These are phyloP conservation scores for Amoebophrya sp. DNA, from an alignment of 169 alveolate species.

Conservation along the genomic window DNA sequence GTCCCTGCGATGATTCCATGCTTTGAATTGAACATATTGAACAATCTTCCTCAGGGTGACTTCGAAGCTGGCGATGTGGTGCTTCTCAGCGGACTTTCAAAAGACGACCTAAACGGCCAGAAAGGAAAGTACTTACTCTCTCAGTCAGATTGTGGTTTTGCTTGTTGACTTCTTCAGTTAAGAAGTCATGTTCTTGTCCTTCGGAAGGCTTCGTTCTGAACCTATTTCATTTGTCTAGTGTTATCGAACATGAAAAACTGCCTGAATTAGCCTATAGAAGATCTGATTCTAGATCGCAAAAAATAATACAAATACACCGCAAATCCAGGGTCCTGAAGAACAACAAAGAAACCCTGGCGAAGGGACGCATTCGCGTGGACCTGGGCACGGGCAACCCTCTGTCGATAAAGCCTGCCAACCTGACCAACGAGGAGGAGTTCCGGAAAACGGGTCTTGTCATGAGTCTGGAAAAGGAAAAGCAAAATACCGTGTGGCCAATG, in stretches of 20 bases:
- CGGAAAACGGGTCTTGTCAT: not conserved
- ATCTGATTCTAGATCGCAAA: too few relatives aligned
- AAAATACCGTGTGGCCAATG: not conserved
- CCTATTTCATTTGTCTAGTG: too few relatives aligned
- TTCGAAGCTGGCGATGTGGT: not conserved
- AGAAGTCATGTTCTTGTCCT: too few relatives aligned
- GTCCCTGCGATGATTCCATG: too few relatives aligned
- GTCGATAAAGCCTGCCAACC: not conserved
- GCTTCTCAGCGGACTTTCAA: not conserved
- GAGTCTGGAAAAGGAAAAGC: not conserved
- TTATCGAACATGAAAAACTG: too few relatives aligned
- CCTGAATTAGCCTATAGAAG: too few relatives aligned
- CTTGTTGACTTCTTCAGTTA: too few relatives aligned
- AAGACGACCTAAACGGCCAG: not conserved
- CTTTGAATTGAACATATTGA: too few relatives aligned
- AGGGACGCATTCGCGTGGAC: not conserved
- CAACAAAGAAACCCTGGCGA: not conserved
- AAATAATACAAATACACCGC: too few relatives aligned
- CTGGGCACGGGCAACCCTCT: not conserved
- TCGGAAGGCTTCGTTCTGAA: too few relatives aligned
- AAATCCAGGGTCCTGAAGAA: not conserved
- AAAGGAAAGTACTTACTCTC: not conserved
- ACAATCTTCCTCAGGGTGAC: not conserved
- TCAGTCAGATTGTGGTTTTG: too few relatives aligned
- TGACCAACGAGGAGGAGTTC: not conserved